A percentile compares a stretch with the other conserved stretches of the same genome.
phyloP scores from a whole-genome alignment of 1,284 basidiomycete species.

The Sporisorium graminicola region DNA sequence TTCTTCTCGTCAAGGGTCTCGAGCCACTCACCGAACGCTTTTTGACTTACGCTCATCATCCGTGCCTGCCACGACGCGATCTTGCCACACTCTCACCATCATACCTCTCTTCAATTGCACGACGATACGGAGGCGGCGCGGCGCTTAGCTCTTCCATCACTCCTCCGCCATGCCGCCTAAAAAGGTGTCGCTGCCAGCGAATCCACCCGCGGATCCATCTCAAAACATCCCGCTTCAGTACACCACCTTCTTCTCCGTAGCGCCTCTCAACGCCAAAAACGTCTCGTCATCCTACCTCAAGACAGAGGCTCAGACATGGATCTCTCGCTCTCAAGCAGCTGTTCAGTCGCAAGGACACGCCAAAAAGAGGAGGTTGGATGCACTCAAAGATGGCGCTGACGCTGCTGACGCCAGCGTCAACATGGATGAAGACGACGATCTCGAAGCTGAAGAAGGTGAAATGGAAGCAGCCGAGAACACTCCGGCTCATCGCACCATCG shows the following conservation, averaged over 20 bases:
- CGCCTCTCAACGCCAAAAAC: conserved; percentile 67
- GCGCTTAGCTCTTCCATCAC: neutral
- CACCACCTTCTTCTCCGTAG: conserved; percentile 63
- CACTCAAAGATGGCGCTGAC: conserved; percentile 18
- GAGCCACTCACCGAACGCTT: neutral
- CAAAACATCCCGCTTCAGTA: conserved; percentile 61
- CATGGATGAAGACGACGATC: conserved; percentile 40
- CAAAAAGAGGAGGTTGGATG: conserved; percentile 45
- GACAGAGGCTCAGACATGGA: conserved; percentile 67
- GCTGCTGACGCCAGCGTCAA: conserved; percentile 32
- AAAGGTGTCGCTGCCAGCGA: conserved; percentile 58
- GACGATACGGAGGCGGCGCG: neutral
- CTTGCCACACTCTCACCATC: neutral
- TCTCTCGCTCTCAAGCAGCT: conserved; percentile 45
- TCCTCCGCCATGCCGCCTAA: conserved; percentile 46
- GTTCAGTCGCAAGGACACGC: conserved; percentile 17
- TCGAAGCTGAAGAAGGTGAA: conserved; percentile 41
- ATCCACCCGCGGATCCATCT: conserved; percentile 54
- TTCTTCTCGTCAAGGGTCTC: conserved; percentile 3
- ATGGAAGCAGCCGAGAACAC: conserved; percentile 43
- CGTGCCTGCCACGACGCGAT: neutral
- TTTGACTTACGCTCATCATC: neutral
- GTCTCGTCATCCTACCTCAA: conserved; percentile 66
- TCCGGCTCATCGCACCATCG: conserved; percentile 72
- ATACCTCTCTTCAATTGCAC: neutral